Evolutionary conservation across 2,329 filamentous ascomycete genomes (phyloP), one percentile per base, ranked within the genome.

Genomic region (Stachybotrys chartarum): DNA sequence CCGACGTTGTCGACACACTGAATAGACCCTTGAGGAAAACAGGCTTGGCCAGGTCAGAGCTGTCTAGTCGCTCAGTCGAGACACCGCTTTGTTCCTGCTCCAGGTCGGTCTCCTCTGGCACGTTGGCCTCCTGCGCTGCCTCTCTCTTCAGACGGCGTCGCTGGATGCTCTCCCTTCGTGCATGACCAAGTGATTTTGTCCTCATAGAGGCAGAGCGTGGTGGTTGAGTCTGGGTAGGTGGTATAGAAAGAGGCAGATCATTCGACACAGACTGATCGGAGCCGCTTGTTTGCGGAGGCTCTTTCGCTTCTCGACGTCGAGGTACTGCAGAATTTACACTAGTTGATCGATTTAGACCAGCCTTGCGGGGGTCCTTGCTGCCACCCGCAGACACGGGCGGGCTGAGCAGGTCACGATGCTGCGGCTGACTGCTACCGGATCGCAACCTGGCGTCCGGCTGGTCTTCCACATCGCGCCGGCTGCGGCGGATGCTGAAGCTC

Each of bases 11-110:
- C 5, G 91, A 95, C 54, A 97, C 94, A 65, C 93, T 97, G 75
- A 99, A 97, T 17, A 99, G 79, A 5, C 94, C 94, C 72, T 97
- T 99, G 56, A 99, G 82, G 70, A 88, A 97, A 3, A 97, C 94
- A 0, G 94, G 94, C 70, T 96, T 97, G 54, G 93, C 86, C 58
- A 93, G 83, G 61, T 95, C 91, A 6, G 88, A 85, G 61, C 83
- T 85, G 58, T 84, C 80, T 10, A 86, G 70, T 30, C 81, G 75
- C 46, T 87, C 84, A 2, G 79, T 83, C 8, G 84, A 86, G 31
- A 79, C 71, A 4, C 82, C 81, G 56, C 82, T 85, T 39, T 77
- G 77, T 56, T 84, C 81, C 30, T 90, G 74, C 56, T 97, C 91
- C 51, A 86, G 82, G 66, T 96, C 91, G 0, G 91, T 96, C 73